Percentiles rank a stretch among this genome's conserved stretches.
These are phyloP conservation scores for Helenozyma rhizophorensis DNA, from an alignment of 805 yeast genomes.

Conservation along the genomic window DNA sequence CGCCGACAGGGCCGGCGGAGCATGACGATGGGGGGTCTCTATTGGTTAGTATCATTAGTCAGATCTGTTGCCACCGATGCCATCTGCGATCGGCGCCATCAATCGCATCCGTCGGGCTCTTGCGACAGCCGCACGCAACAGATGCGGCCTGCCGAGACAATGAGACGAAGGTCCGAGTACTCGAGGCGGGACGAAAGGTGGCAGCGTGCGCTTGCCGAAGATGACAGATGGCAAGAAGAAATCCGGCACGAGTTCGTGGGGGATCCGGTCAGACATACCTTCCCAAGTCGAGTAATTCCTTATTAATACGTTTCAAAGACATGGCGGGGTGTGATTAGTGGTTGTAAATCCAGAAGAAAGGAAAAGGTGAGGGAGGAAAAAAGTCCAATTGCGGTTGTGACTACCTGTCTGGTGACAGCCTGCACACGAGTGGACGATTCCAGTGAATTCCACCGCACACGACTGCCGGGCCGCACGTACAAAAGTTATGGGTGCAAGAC, in stretches of 20 bases:
- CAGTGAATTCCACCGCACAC: slow-evolving; percentile 15
- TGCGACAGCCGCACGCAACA: too few species aligned
- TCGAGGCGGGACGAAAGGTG: not conserved
- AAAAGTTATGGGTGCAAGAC: not conserved
- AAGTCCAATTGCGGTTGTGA: slow-evolving; percentile 15
- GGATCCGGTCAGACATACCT: too few species aligned
- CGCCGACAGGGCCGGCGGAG: slow-evolving; percentile 98
- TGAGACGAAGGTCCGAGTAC: too few species aligned
- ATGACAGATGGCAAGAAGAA: too few species aligned
- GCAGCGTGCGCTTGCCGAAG: too few species aligned
- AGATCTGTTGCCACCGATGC: not conserved
- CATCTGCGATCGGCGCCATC: too few species aligned
- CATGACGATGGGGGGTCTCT: slow-evolving; percentile 99
- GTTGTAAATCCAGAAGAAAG: slow-evolving; percentile 4
- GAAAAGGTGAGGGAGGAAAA: slow-evolving; percentile 15
- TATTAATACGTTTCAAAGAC: slow-evolving; percentile 94
- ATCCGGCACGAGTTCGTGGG: too few species aligned
- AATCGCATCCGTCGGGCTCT: too few species aligned
- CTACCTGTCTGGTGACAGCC: slow-evolving; percentile 10
- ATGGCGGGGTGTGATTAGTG: slow-evolving; percentile 32
- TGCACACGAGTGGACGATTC: slow-evolving; percentile 12
- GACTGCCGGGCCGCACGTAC: slow-evolving; percentile 2
- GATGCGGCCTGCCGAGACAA: too few species aligned
- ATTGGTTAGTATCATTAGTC: slow-evolving; percentile 13
- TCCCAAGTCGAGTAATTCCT: slow-evolving; percentile 92